Percentiles rank a stretch among this genome's conserved stretches.
These are phyloP conservation scores for Cryptococcus sp. DNA, from an alignment of 1,284 basidiomycete genomes.

Conservation along the genomic window DNA sequence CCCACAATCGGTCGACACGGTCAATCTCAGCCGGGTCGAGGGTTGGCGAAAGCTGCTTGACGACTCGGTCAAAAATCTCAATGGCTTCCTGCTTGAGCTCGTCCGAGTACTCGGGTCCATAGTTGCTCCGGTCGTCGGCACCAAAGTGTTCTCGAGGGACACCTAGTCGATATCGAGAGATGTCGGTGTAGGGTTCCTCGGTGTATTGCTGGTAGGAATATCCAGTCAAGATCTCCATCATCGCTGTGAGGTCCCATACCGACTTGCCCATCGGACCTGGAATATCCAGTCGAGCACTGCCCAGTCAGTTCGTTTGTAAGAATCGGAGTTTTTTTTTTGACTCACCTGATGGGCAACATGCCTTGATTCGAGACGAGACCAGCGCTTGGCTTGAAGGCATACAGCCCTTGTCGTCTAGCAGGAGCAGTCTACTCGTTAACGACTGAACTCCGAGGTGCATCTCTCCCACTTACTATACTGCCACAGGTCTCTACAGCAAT, in stretches of 20 bases:
- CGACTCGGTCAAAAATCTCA: not conserved
- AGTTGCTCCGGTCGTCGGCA: not conserved
- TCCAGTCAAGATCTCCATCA: slow-evolving; percentile 15
- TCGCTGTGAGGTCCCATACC: slow-evolving; percentile 17
- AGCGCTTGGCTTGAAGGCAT: slow-evolving; percentile 19
- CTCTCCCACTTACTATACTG: slow-evolving; percentile 11
- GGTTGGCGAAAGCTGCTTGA: not conserved
- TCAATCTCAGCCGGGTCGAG: slow-evolving; percentile 1
- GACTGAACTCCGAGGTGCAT: not conserved
- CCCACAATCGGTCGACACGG: not conserved
- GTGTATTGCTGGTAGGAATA: not conserved
- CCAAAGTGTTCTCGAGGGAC: not conserved
- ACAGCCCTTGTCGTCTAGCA: slow-evolving; percentile 16
- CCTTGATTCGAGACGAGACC: slow-evolving; percentile 18
- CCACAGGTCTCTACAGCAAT: slow-evolving; percentile 3
- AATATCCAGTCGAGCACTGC: slow-evolving; percentile 15
- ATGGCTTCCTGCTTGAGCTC: not conserved
- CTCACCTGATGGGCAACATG: slow-evolving; percentile 21
- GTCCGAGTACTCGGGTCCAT: not conserved
- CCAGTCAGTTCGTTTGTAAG: not conserved
- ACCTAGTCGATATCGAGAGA: not conserved
- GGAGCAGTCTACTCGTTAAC: slow-evolving; percentile 18
- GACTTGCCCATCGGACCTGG: slow-evolving; percentile 30
- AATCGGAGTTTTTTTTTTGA: not conserved
- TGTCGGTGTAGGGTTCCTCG: not conserved